Base-by-base conservation (phyloP, 768 basidiomycete species). In the Russula abietina region DNA sequence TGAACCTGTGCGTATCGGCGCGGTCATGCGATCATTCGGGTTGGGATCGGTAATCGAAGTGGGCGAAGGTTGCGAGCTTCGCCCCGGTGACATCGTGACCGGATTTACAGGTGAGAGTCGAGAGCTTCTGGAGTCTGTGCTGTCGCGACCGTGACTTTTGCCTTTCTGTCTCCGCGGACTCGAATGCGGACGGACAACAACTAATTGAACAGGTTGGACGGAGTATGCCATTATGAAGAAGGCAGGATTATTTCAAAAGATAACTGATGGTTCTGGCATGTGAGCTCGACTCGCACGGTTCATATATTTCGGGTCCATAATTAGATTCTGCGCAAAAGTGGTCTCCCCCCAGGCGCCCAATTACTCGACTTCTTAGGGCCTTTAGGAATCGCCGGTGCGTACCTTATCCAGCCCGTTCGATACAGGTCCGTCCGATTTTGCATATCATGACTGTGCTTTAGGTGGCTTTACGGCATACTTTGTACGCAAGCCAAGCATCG, bases 391-490 rank as follows among this genome's bases (percentile, higher is more conserved):
- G 80, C 86, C 14, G 93, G 91, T 89, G 67, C 41, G 81, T 70
- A 14, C 33, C 11, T 24, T 17, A 36, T 19, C 41, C 41, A 45
- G n/a, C 19, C 54, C 38, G 17, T 24, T 45, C 28, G 9, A 39
- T 55, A 55, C 53, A 55, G 32, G 36, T n/a, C 38, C 32, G 4
- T 33, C 49, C 33, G 30, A 53, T 8, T 45, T 26, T 0, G 2
- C 5, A 17, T 12, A 24, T 22, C 16, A 22, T 8, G 24, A 12
- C 12, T 36, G 4, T 36, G 36, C 36, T 30, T 59, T 22, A 89
- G 91, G 92, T 8, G 62, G 62, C 12, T 69, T 93, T 71, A 95
- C 94, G 9, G 94, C 95, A 10, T 97, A 94, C 73, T 93, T 95
- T 66, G 93, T 93, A 69, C 59, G 85, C 69, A 24, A 4, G 51